phyloP scores from a whole-genome alignment of 2,329 filamentous ascomycete genomes.

The Verruconis gallopava region DNA sequence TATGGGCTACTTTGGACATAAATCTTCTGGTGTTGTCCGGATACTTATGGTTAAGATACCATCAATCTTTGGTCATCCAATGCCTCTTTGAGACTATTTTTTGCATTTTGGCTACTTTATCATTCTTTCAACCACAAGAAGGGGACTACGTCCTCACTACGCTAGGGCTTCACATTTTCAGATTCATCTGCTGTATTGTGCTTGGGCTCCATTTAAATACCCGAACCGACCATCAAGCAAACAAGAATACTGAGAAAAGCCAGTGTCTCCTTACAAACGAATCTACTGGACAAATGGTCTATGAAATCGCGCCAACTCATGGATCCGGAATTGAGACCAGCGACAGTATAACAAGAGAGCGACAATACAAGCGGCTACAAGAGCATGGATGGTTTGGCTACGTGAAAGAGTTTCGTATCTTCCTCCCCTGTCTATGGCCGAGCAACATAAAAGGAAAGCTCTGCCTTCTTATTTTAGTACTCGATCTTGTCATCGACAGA shows the following conservation, averaged over 20 bases:
- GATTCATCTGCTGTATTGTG: no score
- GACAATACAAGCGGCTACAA: conserved; percentile 49
- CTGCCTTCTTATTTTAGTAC: conserved; percentile 50
- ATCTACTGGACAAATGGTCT: no score
- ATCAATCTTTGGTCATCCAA: not conserved
- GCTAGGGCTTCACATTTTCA: no score
- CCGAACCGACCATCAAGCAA: no score
- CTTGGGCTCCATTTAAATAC: no score
- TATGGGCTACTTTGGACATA: conserved; percentile 18
- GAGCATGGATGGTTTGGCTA: conserved; percentile 67
- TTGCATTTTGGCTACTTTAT: not conserved
- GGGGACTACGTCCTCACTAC: conserved; percentile 10
- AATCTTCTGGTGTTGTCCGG: conserved; percentile 9
- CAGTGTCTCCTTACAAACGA: no score
- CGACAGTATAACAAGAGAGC: conserved; percentile 42
- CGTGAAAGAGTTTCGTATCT: conserved; percentile 57
- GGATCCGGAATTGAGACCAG: no score
- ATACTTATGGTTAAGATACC: not conserved
- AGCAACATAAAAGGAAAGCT: conserved; percentile 53
- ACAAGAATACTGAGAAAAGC: no score
- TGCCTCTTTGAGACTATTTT: not conserved
- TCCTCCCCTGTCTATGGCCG: conserved; percentile 71
- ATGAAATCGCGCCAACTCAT: no score
- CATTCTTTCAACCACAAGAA: not conserved
- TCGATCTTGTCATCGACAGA: conserved; percentile 58